Percentiles rank a stretch among this genome's conserved stretches.
Evolutionary conservation across 2,329 filamentous ascomycete genomes (phyloP).

Genomic region (Lachnellula cervina): DNA sequence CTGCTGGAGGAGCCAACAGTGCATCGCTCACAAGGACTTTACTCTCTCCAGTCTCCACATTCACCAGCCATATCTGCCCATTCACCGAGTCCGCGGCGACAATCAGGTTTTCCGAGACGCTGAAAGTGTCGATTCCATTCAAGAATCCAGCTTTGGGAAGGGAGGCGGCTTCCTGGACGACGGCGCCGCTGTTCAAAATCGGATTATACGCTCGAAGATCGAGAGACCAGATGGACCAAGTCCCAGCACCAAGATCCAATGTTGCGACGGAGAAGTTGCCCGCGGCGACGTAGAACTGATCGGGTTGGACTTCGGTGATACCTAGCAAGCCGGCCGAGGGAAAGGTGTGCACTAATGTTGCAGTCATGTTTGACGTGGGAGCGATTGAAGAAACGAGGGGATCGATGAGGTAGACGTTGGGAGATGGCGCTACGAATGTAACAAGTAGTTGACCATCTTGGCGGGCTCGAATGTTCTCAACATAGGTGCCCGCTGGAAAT

Average conservation of each 20-base stretch:
- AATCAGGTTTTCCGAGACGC: slow-evolving; percentile 10
- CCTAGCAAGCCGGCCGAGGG: slow-evolving; percentile 28
- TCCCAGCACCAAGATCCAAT: background rate
- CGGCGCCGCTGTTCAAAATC: background rate
- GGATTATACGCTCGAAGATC: slow-evolving; percentile 6
- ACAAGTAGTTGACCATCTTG: slow-evolving; percentile 13
- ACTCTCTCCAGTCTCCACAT: slow-evolving; percentile 20
- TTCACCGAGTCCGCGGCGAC: slow-evolving; percentile 25
- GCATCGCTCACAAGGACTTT: slow-evolving; percentile 18
- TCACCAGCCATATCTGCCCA: slow-evolving; percentile 26
- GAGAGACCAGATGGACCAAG: slow-evolving; percentile 19
- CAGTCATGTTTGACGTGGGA: background rate
- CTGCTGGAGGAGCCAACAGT: slow-evolving; percentile 15
- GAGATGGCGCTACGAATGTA: slow-evolving; percentile 5
- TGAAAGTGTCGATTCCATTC: slow-evolving; percentile 24
- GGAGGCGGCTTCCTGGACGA: slow-evolving; percentile 10
- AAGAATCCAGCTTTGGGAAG: slow-evolving; percentile 20
- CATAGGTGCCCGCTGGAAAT: slow-evolving; percentile 20
- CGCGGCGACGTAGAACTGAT: slow-evolving; percentile 28
- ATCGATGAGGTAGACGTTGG: slow-evolving; percentile 13
- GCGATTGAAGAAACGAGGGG: background rate
- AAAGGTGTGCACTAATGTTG: slow-evolving; percentile 15
- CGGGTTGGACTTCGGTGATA: slow-evolving; percentile 33
- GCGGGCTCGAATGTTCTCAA: slow-evolving; percentile 21
- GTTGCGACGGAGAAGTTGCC: slow-evolving; percentile 13